phyloP scores from a whole-genome alignment of 2,329 filamentous ascomycete genomes.

The Monosporascus cannonballus region DNA sequence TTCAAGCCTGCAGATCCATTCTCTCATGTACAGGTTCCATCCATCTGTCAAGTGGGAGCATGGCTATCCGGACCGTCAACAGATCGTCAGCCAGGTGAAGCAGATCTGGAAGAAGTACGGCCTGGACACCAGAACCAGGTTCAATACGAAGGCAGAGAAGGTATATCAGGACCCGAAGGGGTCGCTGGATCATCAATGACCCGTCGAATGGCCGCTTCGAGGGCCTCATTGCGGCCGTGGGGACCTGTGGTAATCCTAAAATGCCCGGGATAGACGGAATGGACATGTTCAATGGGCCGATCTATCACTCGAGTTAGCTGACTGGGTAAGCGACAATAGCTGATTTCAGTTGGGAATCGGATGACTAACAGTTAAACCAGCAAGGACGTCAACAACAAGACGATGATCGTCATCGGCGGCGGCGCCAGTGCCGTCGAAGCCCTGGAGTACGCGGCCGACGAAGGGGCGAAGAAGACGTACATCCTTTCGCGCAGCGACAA shows the following conservation, averaged over 20 bases:
- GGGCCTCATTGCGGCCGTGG: slow-evolving; percentile 70
- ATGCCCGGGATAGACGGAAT: slow-evolving; percentile 65
- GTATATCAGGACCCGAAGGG: slow-evolving; percentile 61
- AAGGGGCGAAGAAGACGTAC: slow-evolving; percentile 60
- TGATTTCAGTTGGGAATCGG: neutral
- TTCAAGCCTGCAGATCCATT: slow-evolving; percentile 77
- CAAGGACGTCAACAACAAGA: slow-evolving; percentile 67
- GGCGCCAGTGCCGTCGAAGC: slow-evolving; percentile 79
- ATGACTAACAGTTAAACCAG: slow-evolving; percentile 28
- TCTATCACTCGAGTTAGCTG: slow-evolving; percentile 70
- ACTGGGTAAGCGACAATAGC: slow-evolving; percentile 42
- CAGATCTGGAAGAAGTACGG: slow-evolving; percentile 71
- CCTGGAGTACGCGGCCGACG: slow-evolving; percentile 67
- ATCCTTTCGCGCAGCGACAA: slow-evolving; percentile 76
- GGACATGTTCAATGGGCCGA: slow-evolving; percentile 63
- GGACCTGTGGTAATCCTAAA: slow-evolving; percentile 74
- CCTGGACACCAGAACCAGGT: slow-evolving; percentile 63
- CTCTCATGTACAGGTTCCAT: slow-evolving; percentile 82
- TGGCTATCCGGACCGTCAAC: slow-evolving; percentile 71
- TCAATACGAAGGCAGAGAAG: slow-evolving; percentile 62
- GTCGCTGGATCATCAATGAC: slow-evolving; percentile 74
- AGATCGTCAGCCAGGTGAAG: slow-evolving; percentile 68
- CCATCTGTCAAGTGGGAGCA: slow-evolving; percentile 68
- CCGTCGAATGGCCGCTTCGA: slow-evolving; percentile 66
- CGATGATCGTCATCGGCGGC: slow-evolving; percentile 69